Conservation (phyloP, 805 yeast genomes). For the Saccharomycopsis sp. region DNA sequence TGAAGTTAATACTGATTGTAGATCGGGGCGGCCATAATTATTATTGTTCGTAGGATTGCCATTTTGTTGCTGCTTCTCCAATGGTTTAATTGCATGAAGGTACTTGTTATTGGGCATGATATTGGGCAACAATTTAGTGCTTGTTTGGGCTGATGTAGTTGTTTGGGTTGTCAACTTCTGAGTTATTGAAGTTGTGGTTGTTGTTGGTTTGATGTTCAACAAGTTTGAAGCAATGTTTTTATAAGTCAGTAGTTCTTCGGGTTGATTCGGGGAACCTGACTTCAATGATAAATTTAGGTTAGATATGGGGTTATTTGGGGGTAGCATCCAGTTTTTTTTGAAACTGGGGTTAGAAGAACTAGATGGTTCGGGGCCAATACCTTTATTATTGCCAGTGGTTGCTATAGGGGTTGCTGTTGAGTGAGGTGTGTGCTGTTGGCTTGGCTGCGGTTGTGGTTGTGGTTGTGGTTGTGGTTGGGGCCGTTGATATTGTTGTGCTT, state of each 20-base stretch:
- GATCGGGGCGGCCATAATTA: conserved; percentile 1
- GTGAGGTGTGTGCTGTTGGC: no score
- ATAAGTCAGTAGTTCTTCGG: conserved; percentile 5
- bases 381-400: neutral
- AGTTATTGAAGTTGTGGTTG: neutral
- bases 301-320: neutral
- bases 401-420: no score
- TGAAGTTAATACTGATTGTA: conserved; percentile 10
- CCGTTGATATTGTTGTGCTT: neutral
- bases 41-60: neutral
- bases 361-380: neutral
- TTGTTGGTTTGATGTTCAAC: conserved; percentile 11
- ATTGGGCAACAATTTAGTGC: conserved; percentile 11
- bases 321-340: conserved; percentile 1
- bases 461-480: neutral
- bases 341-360: no score
- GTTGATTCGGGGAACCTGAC: no score
- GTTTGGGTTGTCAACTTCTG: neutral
- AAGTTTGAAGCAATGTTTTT: conserved; percentile 7
- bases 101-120: conserved; percentile 11
- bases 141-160: neutral
- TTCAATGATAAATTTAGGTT: no score
- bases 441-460: neutral
- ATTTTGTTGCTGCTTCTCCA: neutral
- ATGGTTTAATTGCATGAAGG: neutral